Evolutionary conservation across 2,329 filamentous ascomycete species (phyloP).

Genomic region (Xylogone sp.): DNA sequence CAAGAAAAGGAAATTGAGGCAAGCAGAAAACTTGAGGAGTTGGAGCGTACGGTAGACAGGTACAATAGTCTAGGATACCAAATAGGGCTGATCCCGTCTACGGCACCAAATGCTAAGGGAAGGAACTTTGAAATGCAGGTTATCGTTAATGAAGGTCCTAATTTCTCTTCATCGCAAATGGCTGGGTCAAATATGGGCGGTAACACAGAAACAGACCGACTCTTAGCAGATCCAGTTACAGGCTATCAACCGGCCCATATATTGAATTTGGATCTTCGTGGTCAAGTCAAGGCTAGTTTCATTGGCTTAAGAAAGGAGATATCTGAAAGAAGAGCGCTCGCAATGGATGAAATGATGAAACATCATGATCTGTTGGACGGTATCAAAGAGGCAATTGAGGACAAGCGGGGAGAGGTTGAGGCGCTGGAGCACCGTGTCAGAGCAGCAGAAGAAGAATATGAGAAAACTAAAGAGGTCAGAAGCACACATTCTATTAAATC

Average conservation of each 20-base stretch:
- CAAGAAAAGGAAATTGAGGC: conserved; percentile 87
- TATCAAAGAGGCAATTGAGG: conserved; percentile 94
- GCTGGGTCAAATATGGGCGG: conserved; percentile 24
- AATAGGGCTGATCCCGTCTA: conserved; percentile 81
- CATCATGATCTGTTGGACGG: conserved; percentile 91
- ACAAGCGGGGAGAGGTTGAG: conserved; percentile 90
- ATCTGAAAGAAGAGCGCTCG: conserved; percentile 77
- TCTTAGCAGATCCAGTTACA: conserved; percentile 76
- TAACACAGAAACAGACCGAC: conserved; percentile 60
- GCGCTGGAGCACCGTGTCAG: conserved; percentile 83
- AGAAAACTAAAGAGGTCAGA: conserved; percentile 77
- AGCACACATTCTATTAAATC: neutral
- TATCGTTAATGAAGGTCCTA: conserved; percentile 72
- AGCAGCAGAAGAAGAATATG: conserved; percentile 88
- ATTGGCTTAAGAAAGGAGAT: conserved; percentile 81
- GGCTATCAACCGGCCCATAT: conserved; percentile 90
- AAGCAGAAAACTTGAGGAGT: conserved; percentile 78
- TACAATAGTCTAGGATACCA: conserved; percentile 96
- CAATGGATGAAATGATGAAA: conserved; percentile 88
- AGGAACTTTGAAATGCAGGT: conserved; percentile 81
- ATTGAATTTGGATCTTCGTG: conserved; percentile 82
- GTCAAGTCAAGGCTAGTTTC: conserved; percentile 76
- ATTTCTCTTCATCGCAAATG: conserved; percentile 66
- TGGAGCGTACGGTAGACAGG: conserved; percentile 84
- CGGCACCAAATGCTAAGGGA: conserved; percentile 81